Conservation (phyloP, 2,329 filamentous ascomycete species). For the Periglandula ipomoeae region DNA sequence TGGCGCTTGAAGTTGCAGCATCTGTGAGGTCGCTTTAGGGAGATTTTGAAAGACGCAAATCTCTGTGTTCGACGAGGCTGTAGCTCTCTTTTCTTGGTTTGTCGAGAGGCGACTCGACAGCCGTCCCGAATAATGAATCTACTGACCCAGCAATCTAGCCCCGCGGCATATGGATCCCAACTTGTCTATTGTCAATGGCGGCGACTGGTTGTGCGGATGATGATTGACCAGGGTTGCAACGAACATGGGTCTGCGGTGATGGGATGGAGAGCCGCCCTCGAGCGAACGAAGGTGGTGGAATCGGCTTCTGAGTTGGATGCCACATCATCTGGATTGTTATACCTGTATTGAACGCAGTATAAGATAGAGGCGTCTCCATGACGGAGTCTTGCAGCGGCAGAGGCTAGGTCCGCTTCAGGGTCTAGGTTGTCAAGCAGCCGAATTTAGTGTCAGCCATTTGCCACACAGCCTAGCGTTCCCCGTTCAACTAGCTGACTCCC, state of each 20-base stretch:
- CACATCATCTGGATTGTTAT: constrained; percentile 1
- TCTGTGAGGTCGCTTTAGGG: neutral
- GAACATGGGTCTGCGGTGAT: constrained; percentile 6
- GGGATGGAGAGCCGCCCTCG: neutral
- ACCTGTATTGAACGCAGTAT: neutral
- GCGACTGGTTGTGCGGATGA: constrained; percentile 7
- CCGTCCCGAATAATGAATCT: neutral
- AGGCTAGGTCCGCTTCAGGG: neutral
- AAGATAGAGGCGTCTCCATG: constrained; percentile 5
- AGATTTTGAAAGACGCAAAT: neutral
- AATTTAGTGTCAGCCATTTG: neutral
- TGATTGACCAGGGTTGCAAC: constrained; percentile 9
- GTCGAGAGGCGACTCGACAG: neutral
- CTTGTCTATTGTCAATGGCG: constrained; percentile 7
- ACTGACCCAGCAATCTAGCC: neutral
- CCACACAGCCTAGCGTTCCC: neutral
- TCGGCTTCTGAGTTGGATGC: neutral
- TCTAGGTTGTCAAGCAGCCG: neutral
- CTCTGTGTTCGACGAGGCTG: neutral
- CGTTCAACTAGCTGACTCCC: neutral
- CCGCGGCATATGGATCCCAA: constrained; percentile 3
- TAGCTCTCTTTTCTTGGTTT: neutral
- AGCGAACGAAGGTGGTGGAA: neutral
- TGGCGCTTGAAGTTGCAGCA: neutral
- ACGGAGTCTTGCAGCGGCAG: constrained; percentile 12